Evolutionary conservation across 176 grass and related monocot genomes (phyloP).

Genomic region (Melocanna baccifera): DNA sequence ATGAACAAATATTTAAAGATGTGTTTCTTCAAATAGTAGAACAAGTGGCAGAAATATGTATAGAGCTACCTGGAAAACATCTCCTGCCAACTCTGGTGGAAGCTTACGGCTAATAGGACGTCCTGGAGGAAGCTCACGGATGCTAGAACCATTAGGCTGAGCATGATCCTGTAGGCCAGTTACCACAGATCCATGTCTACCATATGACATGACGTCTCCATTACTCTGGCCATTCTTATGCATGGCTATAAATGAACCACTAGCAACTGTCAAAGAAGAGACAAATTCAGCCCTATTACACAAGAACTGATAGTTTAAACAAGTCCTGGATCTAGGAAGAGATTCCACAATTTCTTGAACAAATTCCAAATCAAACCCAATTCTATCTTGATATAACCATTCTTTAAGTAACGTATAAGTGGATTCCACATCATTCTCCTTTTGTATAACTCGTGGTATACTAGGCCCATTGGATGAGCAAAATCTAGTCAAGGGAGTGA

Average conservation of each 20-base stretch:
- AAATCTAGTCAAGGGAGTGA: conserved; percentile 57
- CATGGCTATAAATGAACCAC: conserved; percentile 51
- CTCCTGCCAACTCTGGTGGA: conserved; percentile 68
- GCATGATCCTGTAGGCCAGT: conserved; percentile 35
- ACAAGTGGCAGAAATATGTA: conserved; percentile 30
- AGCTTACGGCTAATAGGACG: conserved; percentile 72
- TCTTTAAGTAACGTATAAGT: conserved; percentile 61
- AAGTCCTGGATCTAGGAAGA: conserved; percentile 65
- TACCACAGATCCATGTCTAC: conserved; percentile 43
- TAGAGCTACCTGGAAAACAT: conserved; percentile 82
- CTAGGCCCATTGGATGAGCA: conserved; percentile 55
- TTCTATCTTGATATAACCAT: conserved; percentile 80
- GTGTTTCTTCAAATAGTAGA: conserved; percentile 19
- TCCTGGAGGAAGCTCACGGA: conserved; percentile 57
- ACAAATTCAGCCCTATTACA: conserved; percentile 54
- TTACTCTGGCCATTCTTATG: conserved; percentile 51
- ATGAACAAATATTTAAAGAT: conserved; percentile 32
- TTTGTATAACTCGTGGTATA: conserved; percentile 48
- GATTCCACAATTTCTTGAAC: conserved; percentile 97
- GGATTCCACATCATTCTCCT: conserved; percentile 61
- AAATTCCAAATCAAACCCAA: conserved; percentile 85
- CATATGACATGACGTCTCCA: conserved; percentile 34
- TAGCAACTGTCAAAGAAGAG: conserved; percentile 73
- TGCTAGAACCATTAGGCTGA: conserved; percentile 34
- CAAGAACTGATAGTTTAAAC: conserved; percentile 72